Evolutionary conservation across 768 basidiomycete species (phyloP).

Genomic region (Rhodotorula toruloides): DNA sequence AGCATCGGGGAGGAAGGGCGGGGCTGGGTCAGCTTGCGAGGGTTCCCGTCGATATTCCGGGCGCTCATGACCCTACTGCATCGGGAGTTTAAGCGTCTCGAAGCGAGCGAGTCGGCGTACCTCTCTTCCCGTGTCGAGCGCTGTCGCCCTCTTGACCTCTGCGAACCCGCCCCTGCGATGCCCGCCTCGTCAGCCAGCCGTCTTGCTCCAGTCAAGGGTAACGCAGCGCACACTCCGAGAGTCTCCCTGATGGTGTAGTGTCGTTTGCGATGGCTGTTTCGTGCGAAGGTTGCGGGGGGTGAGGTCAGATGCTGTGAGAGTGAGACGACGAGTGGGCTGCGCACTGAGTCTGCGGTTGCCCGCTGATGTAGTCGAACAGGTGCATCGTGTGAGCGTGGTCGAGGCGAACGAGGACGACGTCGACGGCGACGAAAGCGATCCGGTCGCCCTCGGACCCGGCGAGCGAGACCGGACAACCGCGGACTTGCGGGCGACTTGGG

Average conservation of each 20-base stretch:
- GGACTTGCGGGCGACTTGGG: too few relatives aligned
- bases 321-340: neutral
- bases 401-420: neutral
- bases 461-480: too few relatives aligned
- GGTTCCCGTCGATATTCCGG: too few relatives aligned
- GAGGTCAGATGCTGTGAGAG: neutral
- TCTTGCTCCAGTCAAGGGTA: too few relatives aligned
- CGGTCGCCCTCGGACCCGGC: too few relatives aligned
- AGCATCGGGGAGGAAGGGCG: neutral
- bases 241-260: slow-evolving; percentile 17
- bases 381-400: slow-evolving; percentile 11
- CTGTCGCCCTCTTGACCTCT: slow-evolving; percentile 28
- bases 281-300: neutral
- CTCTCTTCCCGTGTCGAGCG: slow-evolving; percentile 15
- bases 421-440: too few relatives aligned
- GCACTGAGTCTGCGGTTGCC: slow-evolving; percentile 23
- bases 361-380: slow-evolving; percentile 19
- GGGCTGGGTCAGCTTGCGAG: neutral
- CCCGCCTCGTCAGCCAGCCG: neutral
- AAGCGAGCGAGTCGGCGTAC: neutral
- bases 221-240: slow-evolving; percentile 9
- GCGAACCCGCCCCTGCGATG: slow-evolving; percentile 23
- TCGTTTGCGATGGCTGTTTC: slow-evolving; percentile 18
- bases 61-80: too few relatives aligned
- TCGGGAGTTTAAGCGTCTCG: too few relatives aligned